Evolutionary conservation across 176 grass and related monocot species (phyloP).

Genomic region (maize (Zea mays)): Zm-B73-REFERENCE-NAM-5.0 NC_050098.1:131480001-131480500

Average conservation of each 20-base stretch:
- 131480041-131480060: conserved; percentile 66
- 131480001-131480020: conserved; percentile 22
- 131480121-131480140: conserved; percentile 39
- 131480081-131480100: conserved; percentile 96
- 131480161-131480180: background rate
- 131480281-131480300: conserved; percentile 65
- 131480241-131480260: conserved; percentile 25
- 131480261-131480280: conserved; percentile 27
- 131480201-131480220: conserved; percentile 13
- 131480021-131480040: conserved; percentile 27
- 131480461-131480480: conserved; percentile 14
- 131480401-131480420: conserved; percentile 17
- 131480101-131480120: conserved; percentile 95
- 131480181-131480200: conserved; percentile 11
- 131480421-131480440: conserved; percentile 44
- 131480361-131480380: conserved; percentile 87
- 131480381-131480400: conserved; percentile 63
- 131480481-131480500: conserved; percentile 29
- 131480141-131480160: conserved; percentile 20
- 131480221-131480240: conserved; percentile 8
- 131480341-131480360: conserved; percentile 73
- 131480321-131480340: conserved; percentile 96
- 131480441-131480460: conserved; percentile 24
- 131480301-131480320: conserved; percentile 99
- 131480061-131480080: conserved; percentile 98